Evolutionary conservation across 106 monocot genomes (phyloP).

Genomic region (Triglochin maritima): DNA sequence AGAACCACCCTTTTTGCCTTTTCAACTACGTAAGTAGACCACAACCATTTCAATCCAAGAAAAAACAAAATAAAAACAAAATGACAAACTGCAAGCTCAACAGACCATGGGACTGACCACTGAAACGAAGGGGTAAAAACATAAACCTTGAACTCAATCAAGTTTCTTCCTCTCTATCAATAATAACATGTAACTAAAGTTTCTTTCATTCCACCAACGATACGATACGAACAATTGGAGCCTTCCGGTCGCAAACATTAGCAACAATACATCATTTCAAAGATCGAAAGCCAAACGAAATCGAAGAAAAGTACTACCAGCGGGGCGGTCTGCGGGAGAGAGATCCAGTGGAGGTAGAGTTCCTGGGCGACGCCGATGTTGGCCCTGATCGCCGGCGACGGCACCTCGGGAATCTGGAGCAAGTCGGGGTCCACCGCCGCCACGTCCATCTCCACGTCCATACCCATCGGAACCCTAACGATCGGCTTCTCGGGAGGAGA

Average conservation of each 20-base stretch:
- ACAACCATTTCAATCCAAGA: too few relatives aligned
- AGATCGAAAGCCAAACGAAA: background rate
- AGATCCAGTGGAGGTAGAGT: slow-evolving; percentile 77
- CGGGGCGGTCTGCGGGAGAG: slow-evolving; percentile 51
- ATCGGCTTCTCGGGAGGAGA: background rate
- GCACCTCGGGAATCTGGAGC: slow-evolving; percentile 70
- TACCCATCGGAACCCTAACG: slow-evolving; percentile 35
- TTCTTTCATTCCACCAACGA: too few relatives aligned
- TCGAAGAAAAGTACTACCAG: slow-evolving; percentile 30
- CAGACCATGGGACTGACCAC: too few relatives aligned
- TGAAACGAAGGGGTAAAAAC: too few relatives aligned
- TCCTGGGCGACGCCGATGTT: slow-evolving; percentile 52
- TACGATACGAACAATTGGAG: too few relatives aligned
- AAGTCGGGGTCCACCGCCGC: slow-evolving; percentile 69
- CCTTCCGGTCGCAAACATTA: background rate
- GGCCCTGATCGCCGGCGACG: slow-evolving; percentile 48
- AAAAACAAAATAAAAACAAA: too few relatives aligned
- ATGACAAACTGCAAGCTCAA: too few relatives aligned
- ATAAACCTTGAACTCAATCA: too few relatives aligned
- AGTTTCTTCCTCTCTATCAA: too few relatives aligned
- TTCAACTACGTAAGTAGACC: too few relatives aligned
- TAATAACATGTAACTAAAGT: too few relatives aligned
- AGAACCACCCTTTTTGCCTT: too few relatives aligned
- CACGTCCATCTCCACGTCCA: slow-evolving; percentile 40
- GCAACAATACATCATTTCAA: background rate